A percentile compares a stretch with the other conserved stretches of the same genome.
Evolutionary conservation across 306 rosid species (phyloP).

Genomic region (Prunus fruticosa): DNA sequence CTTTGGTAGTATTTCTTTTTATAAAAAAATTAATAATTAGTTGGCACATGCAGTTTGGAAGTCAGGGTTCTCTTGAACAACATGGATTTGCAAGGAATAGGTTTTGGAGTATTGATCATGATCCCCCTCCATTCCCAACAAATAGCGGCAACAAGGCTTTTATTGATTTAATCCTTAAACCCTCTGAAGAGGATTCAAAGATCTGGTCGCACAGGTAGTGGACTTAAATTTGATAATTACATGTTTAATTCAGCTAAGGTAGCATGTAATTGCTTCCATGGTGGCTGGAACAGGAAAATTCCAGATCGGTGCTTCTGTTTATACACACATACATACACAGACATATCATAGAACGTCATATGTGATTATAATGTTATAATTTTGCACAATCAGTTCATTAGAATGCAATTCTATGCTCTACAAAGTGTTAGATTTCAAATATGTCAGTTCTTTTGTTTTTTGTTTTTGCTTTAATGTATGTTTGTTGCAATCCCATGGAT

Average conservation of each 20-base stretch:
- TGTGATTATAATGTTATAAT: not conserved
- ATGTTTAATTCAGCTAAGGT: not conserved
- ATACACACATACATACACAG: not conserved
- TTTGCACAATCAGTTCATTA: not conserved
- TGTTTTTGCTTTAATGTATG: not conserved
- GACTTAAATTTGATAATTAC: not conserved
- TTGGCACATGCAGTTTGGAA: constrained; percentile 48
- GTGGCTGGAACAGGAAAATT: not conserved
- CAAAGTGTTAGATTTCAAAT: not conserved
- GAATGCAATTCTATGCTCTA: not conserved
- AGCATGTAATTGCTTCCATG: not conserved
- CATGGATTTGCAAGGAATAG: constrained; percentile 83
- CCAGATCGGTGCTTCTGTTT: not conserved
- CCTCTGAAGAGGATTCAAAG: constrained; percentile 58
- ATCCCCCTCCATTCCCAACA: constrained; percentile 64
- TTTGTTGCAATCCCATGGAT: not conserved
- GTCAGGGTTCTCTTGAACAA: constrained; percentile 54
- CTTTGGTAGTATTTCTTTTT: not conserved
- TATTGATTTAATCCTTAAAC: constrained; percentile 60
- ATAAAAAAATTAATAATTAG: not conserved
- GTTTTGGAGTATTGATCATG: constrained; percentile 66
- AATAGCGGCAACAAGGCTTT: constrained; percentile 42
- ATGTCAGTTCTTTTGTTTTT: not conserved
- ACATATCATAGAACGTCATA: not conserved
- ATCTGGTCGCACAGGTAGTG: constrained; percentile 70